These are phyloP conservation scores for Candida coquimbonensis DNA, from an alignment of 805 yeast species.

Conservation along the genomic window DNA sequence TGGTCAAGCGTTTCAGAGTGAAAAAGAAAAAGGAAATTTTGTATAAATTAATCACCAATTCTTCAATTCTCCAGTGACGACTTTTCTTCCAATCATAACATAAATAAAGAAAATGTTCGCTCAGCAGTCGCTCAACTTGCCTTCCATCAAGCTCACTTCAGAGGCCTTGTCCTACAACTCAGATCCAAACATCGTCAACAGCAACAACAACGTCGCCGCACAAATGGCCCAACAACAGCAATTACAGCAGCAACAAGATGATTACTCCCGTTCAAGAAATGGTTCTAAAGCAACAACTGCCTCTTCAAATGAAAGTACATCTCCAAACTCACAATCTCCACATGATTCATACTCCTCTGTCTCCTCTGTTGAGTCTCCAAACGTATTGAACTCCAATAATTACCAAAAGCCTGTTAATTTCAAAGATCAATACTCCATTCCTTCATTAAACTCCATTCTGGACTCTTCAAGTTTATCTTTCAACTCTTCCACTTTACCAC, in stretches of 20 bases:
- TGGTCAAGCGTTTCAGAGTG: background rate
- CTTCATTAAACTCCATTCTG: conserved; percentile 21
- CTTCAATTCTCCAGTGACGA: no score
- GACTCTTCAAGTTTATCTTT: conserved; percentile 11
- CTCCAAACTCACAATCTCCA: conserved; percentile 23
- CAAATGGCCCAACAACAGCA: no score
- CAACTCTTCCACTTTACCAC: conserved; percentile 5
- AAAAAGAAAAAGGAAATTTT: background rate
- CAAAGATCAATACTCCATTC: conserved; percentile 11
- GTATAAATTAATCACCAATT: no score
- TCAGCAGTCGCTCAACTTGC: conserved; percentile 5
- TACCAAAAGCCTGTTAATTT: background rate
- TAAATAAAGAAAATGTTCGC: background rate
- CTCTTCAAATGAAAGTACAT: conserved; percentile 21
- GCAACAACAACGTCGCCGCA: background rate
- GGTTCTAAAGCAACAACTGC: conserved; percentile 17
- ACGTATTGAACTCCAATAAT: background rate
- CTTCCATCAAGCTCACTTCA: conserved; percentile 5
- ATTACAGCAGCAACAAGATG: background rate
- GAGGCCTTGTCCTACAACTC: conserved; percentile 2
- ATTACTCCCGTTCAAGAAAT: conserved; percentile 5
- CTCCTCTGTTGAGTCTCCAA: conserved; percentile 21
- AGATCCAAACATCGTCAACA: background rate
- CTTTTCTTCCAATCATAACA: no score
- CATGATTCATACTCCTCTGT: conserved; percentile 19